Conservation (phyloP, 1,284 basidiomycete genomes). For the Cutaneotrichosporon sp. region DNA sequence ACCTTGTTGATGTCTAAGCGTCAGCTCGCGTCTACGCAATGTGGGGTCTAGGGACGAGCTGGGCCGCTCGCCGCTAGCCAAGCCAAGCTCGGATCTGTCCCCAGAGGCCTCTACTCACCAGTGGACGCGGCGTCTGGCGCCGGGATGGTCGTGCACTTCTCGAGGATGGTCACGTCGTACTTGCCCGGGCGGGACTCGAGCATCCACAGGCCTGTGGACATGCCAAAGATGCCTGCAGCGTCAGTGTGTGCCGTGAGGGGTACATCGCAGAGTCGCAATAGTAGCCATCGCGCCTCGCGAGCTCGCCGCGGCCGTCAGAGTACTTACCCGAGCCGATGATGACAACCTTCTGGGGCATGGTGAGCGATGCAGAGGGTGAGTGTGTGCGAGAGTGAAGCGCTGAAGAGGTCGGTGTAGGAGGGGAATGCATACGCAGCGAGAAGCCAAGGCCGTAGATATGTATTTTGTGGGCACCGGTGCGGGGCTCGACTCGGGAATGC, state of each 20-base stretch:
- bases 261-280: neutral
- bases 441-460: too few species aligned
- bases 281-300: neutral
- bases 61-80: too few species aligned
- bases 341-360: constrained; percentile 20
- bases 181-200: constrained; percentile 30
- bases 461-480: too few species aligned
- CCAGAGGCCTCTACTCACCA: constrained; percentile 37
- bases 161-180: constrained; percentile 46
- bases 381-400: too few species aligned
- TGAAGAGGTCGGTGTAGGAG: too few species aligned
- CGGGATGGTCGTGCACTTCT: constrained; percentile 40
- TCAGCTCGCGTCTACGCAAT: too few species aligned
- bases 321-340: constrained; percentile 19
- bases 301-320: neutral
- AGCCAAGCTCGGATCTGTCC: too few species aligned
- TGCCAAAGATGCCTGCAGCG: constrained; percentile 44
- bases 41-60: too few species aligned
- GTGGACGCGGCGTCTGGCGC: constrained; percentile 48
- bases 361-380: neutral
- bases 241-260: neutral
- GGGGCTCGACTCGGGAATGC: too few species aligned
- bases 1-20: constrained; percentile 45
- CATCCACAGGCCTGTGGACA: constrained; percentile 47
- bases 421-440: too few species aligned